A percentile compares a stretch with the other conserved stretches of the same genome.
Conservation (phyloP, 2,329 filamentous ascomycete species). For the Pezizomycotina sp. region DNA sequence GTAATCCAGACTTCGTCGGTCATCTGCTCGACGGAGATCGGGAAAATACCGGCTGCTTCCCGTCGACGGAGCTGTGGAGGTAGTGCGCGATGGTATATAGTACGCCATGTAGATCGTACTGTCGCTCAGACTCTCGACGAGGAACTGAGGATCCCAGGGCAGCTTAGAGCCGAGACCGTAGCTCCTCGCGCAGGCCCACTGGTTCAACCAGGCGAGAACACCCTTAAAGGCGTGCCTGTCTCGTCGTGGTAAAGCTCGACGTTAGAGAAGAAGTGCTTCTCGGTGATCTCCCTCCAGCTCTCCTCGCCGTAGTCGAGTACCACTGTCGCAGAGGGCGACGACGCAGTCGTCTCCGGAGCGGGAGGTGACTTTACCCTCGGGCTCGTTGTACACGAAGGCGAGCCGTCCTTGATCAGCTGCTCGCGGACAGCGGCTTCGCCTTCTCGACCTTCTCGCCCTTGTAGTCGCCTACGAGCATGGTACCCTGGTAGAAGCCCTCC, state of each 20-base stretch:
- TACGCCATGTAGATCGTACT: constrained; percentile 84
- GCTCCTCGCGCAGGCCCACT: constrained; percentile 85
- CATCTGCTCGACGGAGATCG: constrained; percentile 70
- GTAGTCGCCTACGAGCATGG: constrained; percentile 73
- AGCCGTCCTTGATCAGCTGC: constrained; percentile 55
- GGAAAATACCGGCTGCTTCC: constrained; percentile 51
- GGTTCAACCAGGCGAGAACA: constrained; percentile 79
- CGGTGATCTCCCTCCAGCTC: constrained; percentile 61
- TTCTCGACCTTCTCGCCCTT: constrained; percentile 72
- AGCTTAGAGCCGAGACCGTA: constrained; percentile 88
- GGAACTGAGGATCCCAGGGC: constrained; percentile 78
- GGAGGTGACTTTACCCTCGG: constrained; percentile 74
- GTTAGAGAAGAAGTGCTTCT: constrained; percentile 53
- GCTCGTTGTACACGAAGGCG: constrained; percentile 86
- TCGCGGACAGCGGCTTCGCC: constrained; percentile 68
- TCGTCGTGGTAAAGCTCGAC: constrained; percentile 68
- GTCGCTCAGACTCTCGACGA: constrained; percentile 85
- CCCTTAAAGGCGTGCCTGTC: constrained; percentile 65
- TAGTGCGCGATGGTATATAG: constrained; percentile 47
- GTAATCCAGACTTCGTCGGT: constrained; percentile 88
- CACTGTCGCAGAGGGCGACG: constrained; percentile 89
- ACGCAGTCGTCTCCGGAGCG: constrained; percentile 86
- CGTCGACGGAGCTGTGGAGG: constrained; percentile 75
- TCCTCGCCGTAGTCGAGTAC: constrained; percentile 96
- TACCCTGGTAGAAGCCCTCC: constrained; percentile 92